Evolutionary conservation across 306 rosid species (phyloP).

Genomic region (Quercus cerris): DNA sequence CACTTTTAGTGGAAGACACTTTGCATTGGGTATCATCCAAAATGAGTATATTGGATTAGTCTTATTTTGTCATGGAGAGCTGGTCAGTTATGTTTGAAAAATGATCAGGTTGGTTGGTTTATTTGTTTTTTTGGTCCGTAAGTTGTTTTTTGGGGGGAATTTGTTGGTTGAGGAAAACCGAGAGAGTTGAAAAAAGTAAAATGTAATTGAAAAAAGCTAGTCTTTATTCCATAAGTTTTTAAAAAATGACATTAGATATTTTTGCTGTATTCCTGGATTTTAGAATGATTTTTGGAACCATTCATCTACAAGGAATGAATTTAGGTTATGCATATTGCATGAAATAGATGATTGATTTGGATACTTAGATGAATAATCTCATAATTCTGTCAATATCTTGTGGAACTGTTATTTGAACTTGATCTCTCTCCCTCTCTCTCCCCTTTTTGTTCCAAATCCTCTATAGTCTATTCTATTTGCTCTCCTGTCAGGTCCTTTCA

Average conservation of each 20-base stretch:
- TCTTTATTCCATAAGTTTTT: too few relatives aligned
- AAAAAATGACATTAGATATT: not conserved
- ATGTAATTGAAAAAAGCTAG: too few relatives aligned
- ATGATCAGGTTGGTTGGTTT: too few relatives aligned
- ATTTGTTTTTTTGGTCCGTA: too few relatives aligned
- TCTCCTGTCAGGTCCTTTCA: not conserved
- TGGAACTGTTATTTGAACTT: not conserved
- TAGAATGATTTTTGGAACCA: not conserved
- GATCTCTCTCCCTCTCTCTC: too few relatives aligned
- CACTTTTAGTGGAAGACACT: not conserved
- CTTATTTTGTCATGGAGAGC: not conserved
- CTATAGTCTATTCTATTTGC: not conserved
- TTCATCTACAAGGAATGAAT: not conserved
- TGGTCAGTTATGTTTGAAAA: not conserved
- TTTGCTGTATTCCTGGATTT: not conserved
- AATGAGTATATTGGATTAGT: not conserved
- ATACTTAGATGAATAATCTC: not conserved
- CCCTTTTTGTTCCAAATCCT: not conserved
- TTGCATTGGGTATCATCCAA: not conserved
- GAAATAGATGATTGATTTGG: not conserved
- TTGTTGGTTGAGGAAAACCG: too few relatives aligned
- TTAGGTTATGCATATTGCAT: not conserved
- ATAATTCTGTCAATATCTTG: not conserved
- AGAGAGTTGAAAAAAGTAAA: too few relatives aligned
- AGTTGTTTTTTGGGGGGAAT: too few relatives aligned